phyloP scores from a whole-genome alignment of 1,284 basidiomycete genomes.

The Ustilago loliicola region DNA sequence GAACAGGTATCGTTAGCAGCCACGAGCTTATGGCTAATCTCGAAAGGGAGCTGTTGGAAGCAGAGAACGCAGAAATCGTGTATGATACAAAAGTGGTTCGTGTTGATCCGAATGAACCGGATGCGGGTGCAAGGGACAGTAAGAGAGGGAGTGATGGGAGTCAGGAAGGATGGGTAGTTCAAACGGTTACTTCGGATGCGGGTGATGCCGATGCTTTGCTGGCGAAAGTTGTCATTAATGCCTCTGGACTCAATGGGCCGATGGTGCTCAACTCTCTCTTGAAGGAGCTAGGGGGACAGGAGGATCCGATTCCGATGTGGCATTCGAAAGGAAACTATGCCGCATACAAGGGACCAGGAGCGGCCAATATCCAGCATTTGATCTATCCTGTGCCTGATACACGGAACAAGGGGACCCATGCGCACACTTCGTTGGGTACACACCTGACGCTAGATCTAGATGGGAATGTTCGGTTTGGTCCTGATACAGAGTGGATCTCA shows the following conservation, averaged over 20 bases:
- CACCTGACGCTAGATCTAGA: constrained; percentile 79
- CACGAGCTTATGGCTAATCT: constrained; percentile 83
- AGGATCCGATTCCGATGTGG: constrained; percentile 57
- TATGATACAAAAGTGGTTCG: constrained; percentile 89
- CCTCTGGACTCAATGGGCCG: constrained; percentile 80
- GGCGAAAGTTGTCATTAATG: constrained; percentile 87
- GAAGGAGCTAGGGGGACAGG: constrained; percentile 19
- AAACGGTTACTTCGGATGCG: constrained; percentile 69
- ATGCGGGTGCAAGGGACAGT: constrained; percentile 8
- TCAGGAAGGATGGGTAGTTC: constrained; percentile 75
- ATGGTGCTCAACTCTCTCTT: constrained; percentile 63
- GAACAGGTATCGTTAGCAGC: constrained; percentile 92
- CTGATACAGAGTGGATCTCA: constrained; percentile 88
- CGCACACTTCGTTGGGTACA: constrained; percentile 66
- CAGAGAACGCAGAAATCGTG: constrained; percentile 81
- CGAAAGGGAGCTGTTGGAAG: constrained; percentile 81
- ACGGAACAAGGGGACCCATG: constrained; percentile 52
- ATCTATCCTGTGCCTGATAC: constrained; percentile 67
- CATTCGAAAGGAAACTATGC: constrained; percentile 69
- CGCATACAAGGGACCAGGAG: constrained; percentile 61
- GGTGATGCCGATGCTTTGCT: constrained; percentile 78
- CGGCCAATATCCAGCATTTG: constrained; percentile 53
- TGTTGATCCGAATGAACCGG: constrained; percentile 77
- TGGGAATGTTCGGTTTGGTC: constrained; percentile 90
- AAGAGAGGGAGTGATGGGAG: constrained; percentile 56